Base-by-base conservation (phyloP, 768 basidiomycete species). In the Punctularia strigosozonata region DNA sequence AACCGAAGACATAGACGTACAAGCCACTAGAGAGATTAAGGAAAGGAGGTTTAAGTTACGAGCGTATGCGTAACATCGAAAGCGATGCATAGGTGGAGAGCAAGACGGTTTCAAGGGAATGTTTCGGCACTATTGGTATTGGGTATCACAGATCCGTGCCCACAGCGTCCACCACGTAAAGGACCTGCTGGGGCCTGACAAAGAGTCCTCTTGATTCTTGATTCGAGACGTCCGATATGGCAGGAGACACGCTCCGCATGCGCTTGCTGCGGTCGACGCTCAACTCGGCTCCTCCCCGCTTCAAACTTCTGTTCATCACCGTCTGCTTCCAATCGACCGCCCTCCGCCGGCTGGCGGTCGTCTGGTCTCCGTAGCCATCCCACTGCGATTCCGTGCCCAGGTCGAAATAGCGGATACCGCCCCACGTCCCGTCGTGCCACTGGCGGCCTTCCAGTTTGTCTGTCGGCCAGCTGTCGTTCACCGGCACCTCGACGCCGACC, bases 401-500 rank as follows among this genome's bases (percentile, higher is more conserved):
- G 44, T 90, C 85, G 50, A 91, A 91, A 57, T 89, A 90, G 19
- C 77, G 71, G 31, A 88, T 62, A 0, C 88, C 89, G 21, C 75
- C 77, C 77, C 81, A 83, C 0, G 73, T 69, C 1, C 89, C 89
- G 47, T 92, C 87, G 51, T 86, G 72, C 88, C 88, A 91, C 42
- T 73, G 74, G n/a, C 81, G 64, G n/a, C 71, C 77, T 21, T 75
- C 70, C 12, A 66, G 58, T 38, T 64, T 59, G 19, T 73, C 69
- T 8, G 60, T 64, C 2, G 62, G 60, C 66, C 72, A 72, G n/a
- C 60, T 59, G 7, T 71, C 73, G 30, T 65, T 68, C 40, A 88
- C 63, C 1, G 87, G 85, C 8, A 90, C 84, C 55, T 92, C 89
- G 13, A 92, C 84, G 12, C 89, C 89, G 5, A 91, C 84, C 89